Evolutionary conservation across 768 basidiomycete species (phyloP), one percentile per base, ranked within the genome.

Genomic region (Amanita exitialis): DNA sequence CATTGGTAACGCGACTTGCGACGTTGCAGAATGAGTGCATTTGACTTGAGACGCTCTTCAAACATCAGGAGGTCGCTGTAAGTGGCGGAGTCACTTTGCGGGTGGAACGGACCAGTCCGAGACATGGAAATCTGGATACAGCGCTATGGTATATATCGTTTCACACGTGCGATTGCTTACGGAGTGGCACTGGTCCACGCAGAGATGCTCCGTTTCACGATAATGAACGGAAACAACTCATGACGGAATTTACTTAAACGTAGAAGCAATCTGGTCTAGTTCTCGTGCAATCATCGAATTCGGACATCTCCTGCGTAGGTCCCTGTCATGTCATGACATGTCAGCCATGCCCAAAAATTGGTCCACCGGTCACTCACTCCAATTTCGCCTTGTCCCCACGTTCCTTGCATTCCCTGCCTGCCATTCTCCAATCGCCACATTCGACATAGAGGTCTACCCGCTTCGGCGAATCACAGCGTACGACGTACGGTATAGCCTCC

Each of bases 11-110:
- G 77, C 23, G 80, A 75, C 66, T 93, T 93, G 51, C 90, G 73
- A 25, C 78, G 76, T 59, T 86, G 84, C 13, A 94, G 71, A 54
- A 75, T 78, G n/a, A 84, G 78, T 4, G 90, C 91, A 61, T 87
- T 97, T 16, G 87, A 86, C 70, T 96, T 96, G 53, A 99, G 79
- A n/a, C 95, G 77, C 63, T 97, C 94, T 68, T 99, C 95, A 54
- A 98, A 97, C 41, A 91, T 70, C 20, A 97, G 76, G 12, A 99
- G 70, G 63, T 99, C 95, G 41, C 86, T 73, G 65, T 86, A 90
- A 1, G 92, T 93, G 10, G 84, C 74, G 46, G 74, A 73, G 64
- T 94, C 92, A 59, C 80, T 80, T 34, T 83, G 69, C 0, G 90
- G 88, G 55, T 67, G 65, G 21, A 64, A 62, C 3, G 64, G 63